A percentile compares a stretch with the other conserved stretches of the same genome.
Conservation (phyloP, 352 stramenopile genomes). For the Phytophthora pistaciae region DNA sequence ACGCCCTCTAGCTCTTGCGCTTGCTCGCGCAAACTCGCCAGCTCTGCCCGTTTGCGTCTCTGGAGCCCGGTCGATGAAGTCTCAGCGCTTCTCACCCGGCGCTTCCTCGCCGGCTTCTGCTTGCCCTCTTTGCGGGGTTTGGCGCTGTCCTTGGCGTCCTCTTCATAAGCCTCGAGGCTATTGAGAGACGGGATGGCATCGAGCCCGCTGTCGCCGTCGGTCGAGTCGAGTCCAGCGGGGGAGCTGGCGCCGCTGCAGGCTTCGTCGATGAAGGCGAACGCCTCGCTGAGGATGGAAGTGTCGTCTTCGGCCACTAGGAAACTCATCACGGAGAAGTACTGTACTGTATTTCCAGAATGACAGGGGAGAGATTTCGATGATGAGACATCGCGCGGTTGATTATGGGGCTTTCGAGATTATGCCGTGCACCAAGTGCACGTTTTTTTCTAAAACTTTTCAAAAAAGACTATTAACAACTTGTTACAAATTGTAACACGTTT, state of each 20-base stretch:
- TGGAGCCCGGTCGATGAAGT: conserved; percentile 24
- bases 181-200: conserved; percentile 19
- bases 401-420: conserved; percentile 15
- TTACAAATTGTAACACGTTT: no score
- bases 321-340: conserved; percentile 19
- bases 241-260: conserved; percentile 5
- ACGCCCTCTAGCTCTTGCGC: conserved; percentile 21
- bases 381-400: not conserved
- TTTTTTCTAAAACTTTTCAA: no score
- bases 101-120: conserved; percentile 19
- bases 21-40: conserved; percentile 30
- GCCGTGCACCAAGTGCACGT: no score
- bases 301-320: conserved; percentile 30
- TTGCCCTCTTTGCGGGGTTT: not conserved
- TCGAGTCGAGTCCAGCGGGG: conserved; percentile 3
- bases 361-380: no score
- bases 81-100: conserved; percentile 16
- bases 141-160: not conserved
- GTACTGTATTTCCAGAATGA: no score
- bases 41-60: conserved; percentile 25
- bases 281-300: conserved; percentile 26
- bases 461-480: no score
- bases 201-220: conserved; percentile 7
- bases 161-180: not conserved
- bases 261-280: conserved; percentile 38